A percentile compares a stretch with the other conserved stretches of the same genome.
Evolutionary conservation across 345 rosid genomes (phyloP).

Genomic region (Eucalyptus grandis): DNA sequence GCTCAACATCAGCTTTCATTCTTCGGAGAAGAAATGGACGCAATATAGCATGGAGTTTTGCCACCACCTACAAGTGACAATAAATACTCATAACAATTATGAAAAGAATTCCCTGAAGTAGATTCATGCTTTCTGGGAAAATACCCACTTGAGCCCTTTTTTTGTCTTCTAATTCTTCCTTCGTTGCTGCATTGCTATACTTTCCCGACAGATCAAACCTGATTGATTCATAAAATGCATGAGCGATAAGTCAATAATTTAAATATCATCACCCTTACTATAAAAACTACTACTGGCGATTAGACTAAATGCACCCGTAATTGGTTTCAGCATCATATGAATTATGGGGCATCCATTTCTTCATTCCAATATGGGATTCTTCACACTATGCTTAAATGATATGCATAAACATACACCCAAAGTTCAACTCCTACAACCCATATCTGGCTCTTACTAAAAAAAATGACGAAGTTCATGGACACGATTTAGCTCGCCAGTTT

Average conservation of each 20-base stretch:
- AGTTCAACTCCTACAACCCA: neutral
- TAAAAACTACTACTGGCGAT: neutral
- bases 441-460: neutral
- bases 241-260: neutral
- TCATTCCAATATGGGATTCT: neutral
- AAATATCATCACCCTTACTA: neutral
- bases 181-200: conserved; percentile 21
- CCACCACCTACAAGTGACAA: conserved; percentile 52
- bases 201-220: conserved; percentile 94
- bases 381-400: neutral
- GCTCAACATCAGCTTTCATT: conserved; percentile 92
- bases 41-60: conserved; percentile 85
- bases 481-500: neutral
- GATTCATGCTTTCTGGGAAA: neutral
- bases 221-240: neutral
- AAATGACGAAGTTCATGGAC: neutral
- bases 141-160: conserved; percentile 57
- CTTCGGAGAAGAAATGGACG: conserved; percentile 96
- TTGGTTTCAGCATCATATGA: neutral
- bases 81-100: neutral
- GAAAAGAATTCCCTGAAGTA: neutral
- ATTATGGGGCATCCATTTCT: neutral
- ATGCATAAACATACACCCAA: neutral
- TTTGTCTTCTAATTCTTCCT: conserved; percentile 75
- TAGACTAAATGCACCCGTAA: neutral